Conservation (phyloP, 306 rosid genomes). For the Vigna angularis region DNA sequence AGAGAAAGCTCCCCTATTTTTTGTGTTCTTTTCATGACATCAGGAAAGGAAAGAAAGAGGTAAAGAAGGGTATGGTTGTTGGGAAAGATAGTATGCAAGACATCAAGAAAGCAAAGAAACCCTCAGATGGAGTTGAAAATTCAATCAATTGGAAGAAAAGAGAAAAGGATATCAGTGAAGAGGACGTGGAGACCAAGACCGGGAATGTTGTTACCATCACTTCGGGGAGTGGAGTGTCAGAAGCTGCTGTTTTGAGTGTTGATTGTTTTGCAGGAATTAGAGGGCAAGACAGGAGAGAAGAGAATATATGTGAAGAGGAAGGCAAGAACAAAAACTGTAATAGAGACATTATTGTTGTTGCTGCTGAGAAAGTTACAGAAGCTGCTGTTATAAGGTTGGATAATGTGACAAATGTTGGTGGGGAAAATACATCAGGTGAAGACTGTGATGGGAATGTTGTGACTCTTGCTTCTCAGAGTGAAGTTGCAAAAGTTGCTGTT, state of each 20-base stretch:
- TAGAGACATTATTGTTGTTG: slow-evolving; percentile 34
- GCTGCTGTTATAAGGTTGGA: not conserved
- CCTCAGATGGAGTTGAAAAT: too few species aligned
- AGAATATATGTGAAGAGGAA: slow-evolving; percentile 13
- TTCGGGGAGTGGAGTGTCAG: not conserved
- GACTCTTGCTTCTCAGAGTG: not conserved
- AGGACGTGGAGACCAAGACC: not conserved
- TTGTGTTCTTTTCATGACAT: too few species aligned
- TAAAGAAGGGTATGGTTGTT: too few species aligned
- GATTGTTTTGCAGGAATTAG: not conserved
- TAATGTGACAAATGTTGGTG: not conserved
- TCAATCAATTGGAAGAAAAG: not conserved
- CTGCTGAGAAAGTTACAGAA: not conserved
- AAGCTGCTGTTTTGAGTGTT: slow-evolving; percentile 4
- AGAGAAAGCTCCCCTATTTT: too few species aligned
- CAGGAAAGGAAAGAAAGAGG: too few species aligned
- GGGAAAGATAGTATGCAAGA: too few species aligned
- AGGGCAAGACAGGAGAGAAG: slow-evolving; percentile 4
- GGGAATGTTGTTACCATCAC: slow-evolving; percentile 35
- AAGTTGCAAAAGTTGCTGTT: not conserved
- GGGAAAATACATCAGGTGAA: not conserved
- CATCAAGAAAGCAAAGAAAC: too few species aligned
- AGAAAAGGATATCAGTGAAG: not conserved
- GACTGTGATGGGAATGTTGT: slow-evolving; percentile 40
- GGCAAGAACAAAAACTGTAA: slow-evolving; percentile 35